Evolutionary conservation across 371 early-diverging fungal species (phyloP).

Genomic region (Conidiobolus incongruus): DNA sequence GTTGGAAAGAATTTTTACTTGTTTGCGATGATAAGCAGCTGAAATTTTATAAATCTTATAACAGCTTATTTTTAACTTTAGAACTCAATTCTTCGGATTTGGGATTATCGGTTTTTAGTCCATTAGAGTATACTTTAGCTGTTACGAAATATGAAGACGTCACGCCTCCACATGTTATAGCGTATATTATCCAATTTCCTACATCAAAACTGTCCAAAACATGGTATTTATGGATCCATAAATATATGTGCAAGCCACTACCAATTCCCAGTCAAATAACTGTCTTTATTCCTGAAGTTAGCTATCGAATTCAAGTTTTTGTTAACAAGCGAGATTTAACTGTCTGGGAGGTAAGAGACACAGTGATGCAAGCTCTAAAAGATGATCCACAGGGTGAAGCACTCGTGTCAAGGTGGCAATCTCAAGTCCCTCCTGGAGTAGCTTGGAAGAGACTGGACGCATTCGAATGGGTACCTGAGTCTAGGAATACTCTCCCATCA

Average conservation of each 20-base stretch:
- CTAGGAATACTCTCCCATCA: not conserved
- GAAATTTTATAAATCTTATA: too few relatives aligned
- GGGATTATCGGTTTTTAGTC: too few relatives aligned
- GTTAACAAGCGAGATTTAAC: not conserved
- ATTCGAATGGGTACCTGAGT: constrained; percentile 1
- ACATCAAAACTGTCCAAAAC: not conserved
- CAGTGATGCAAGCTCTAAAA: not conserved
- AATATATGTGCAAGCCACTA: not conserved
- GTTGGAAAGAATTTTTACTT: too few relatives aligned
- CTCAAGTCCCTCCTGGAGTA: not conserved
- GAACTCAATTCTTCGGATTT: too few relatives aligned
- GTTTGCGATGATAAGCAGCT: too few relatives aligned
- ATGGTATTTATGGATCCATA: constrained; percentile 1
- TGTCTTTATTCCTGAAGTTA: not conserved
- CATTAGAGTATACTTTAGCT: too few relatives aligned
- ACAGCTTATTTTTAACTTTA: too few relatives aligned
- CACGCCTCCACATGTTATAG: not conserved
- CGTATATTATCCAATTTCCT: not conserved
- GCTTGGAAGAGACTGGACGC: not conserved
- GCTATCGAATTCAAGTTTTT: not conserved
- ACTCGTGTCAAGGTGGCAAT: not conserved
- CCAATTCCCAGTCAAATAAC: not conserved
- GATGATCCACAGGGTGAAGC: not conserved
- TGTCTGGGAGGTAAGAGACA: not conserved
- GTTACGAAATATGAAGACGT: too few relatives aligned